Percentiles rank a stretch among this genome's conserved stretches.
These are phyloP conservation scores for Leccinum solheimii DNA, from an alignment of 1,284 basidiomycete genomes.

Conservation along the genomic window DNA sequence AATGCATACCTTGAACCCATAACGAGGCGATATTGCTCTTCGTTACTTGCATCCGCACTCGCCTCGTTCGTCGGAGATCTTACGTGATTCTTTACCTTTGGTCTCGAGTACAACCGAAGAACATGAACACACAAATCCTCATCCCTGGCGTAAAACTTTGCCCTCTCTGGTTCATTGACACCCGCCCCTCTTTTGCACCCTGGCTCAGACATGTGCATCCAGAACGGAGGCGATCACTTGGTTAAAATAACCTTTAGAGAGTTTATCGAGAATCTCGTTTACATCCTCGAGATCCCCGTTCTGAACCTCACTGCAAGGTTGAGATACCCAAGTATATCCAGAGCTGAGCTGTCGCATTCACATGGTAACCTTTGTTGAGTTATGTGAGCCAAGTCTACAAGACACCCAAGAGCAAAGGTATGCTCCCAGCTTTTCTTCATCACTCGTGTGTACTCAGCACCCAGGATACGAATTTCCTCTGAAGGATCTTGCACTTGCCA, in stretches of 20 bases:
- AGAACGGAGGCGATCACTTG: slow-evolving; percentile 94
- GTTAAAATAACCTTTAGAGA: slow-evolving; percentile 82
- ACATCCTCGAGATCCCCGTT: slow-evolving; percentile 71
- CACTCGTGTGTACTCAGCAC: slow-evolving; percentile 4
- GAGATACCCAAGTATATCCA: slow-evolving; percentile 82
- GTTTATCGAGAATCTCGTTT: slow-evolving; percentile 90
- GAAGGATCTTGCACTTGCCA: slow-evolving; percentile 68
- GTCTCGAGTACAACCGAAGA: slow-evolving; percentile 22
- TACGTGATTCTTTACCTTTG: slow-evolving; percentile 46
- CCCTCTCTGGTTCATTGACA: slow-evolving; percentile 2
- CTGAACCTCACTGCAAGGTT: slow-evolving; percentile 85
- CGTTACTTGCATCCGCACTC: slow-evolving; percentile 50
- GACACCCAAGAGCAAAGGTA: slow-evolving; percentile 49
- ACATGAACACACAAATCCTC: slow-evolving; percentile 81
- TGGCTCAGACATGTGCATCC: slow-evolving; percentile 88
- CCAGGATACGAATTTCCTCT: slow-evolving; percentile 82
- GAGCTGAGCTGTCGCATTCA: slow-evolving; percentile 91
- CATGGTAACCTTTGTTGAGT: slow-evolving; percentile 72
- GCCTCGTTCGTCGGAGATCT: slow-evolving; percentile 47
- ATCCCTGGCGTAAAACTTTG: slow-evolving; percentile 71
- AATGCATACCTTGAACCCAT: slow-evolving; percentile 56
- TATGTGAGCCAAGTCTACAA: slow-evolving; percentile 83
- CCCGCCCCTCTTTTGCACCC: slow-evolving; percentile 12
- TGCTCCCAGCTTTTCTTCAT: slow-evolving; percentile 15
- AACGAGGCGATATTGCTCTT: slow-evolving; percentile 60